A percentile compares a stretch with the other conserved stretches of the same genome.
Conservation (phyloP, 495 filamentous ascomycete genomes). For the Beverwykella pulmonaria region DNA sequence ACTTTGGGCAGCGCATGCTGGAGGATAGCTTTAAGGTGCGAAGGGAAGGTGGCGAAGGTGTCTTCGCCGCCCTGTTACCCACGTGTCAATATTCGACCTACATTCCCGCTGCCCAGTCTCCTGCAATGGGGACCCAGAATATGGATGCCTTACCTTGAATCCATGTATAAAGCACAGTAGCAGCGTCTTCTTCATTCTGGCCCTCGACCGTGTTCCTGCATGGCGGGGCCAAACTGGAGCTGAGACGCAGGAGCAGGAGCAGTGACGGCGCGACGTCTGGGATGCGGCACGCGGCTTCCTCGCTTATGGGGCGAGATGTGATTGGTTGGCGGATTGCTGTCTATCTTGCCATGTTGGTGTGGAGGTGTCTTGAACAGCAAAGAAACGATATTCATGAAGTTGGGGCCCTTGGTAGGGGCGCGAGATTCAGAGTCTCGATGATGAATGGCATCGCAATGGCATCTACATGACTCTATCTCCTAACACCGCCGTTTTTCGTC, state of each 20-base stretch:
- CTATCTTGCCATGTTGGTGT: neutral
- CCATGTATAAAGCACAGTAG: conserved; percentile 94
- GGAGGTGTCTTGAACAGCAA: too few relatives aligned
- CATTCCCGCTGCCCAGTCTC: neutral
- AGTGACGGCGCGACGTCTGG: conserved; percentile 9
- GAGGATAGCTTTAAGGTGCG: conserved; percentile 71
- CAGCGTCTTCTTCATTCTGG: conserved; percentile 82
- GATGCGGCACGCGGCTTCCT: conserved; percentile 5
- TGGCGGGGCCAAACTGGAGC: conserved; percentile 16
- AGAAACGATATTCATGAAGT: too few relatives aligned
- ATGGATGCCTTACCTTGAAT: conserved; percentile 72
- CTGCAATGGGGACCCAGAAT: neutral
- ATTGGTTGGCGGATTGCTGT: neutral
- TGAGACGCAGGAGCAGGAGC: conserved; percentile 1
- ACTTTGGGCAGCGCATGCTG: conserved; percentile 73
- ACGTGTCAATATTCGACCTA: conserved; percentile 16
- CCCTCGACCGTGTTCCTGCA: conserved; percentile 40
- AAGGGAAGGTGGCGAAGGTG: conserved; percentile 80
- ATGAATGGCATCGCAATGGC: too few relatives aligned
- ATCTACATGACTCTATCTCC: too few relatives aligned
- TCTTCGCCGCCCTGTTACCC: conserved; percentile 75
- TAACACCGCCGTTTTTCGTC: too few relatives aligned
- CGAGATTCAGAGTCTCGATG: too few relatives aligned
- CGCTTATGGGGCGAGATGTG: neutral
- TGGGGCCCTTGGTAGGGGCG: too few relatives aligned